These are phyloP conservation scores for Zelopaecilomyces penicillatus DNA, from an alignment of 2,329 filamentous ascomycete genomes.

Conservation along the genomic window DNA sequence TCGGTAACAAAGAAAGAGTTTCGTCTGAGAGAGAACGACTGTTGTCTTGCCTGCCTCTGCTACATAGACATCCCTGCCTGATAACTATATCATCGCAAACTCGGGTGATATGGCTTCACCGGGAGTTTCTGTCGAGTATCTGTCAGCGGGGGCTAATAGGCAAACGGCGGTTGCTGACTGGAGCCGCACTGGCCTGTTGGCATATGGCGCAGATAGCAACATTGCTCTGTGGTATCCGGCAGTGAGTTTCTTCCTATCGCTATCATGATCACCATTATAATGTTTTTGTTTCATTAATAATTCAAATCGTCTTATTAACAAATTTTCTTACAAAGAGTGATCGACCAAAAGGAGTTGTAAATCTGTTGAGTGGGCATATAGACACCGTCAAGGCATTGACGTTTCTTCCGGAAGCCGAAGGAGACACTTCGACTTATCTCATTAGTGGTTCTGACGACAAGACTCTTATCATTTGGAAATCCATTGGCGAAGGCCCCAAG, in stretches of 20 bases:
- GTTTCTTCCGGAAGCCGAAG: slow-evolving; percentile 52
- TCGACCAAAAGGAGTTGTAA: slow-evolving; percentile 48
- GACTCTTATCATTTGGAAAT: slow-evolving; percentile 63
- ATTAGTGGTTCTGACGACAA: slow-evolving; percentile 78
- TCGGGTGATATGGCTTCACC: slow-evolving; percentile 19
- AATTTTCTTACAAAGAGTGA: slow-evolving; percentile 21
- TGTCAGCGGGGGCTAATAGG: slow-evolving; percentile 80
- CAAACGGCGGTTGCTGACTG: slow-evolving; percentile 88
- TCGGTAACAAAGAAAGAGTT: too few species aligned
- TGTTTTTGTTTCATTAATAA: too few species aligned
- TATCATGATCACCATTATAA: not conserved
- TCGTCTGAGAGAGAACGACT: not conserved
- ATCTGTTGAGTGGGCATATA: slow-evolving; percentile 66
- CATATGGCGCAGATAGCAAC: slow-evolving; percentile 83
- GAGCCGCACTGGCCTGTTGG: slow-evolving; percentile 64
- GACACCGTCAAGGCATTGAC: slow-evolving; percentile 76
- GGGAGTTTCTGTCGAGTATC: slow-evolving; percentile 37
- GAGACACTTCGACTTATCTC: slow-evolving; percentile 46
- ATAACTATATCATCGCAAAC: slow-evolving; percentile 7
- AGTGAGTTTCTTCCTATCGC: slow-evolving; percentile 40
- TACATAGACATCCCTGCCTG: not conserved
- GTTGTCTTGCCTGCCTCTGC: slow-evolving; percentile 9
- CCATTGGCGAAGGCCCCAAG: slow-evolving; percentile 15
- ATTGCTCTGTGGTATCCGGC: slow-evolving; percentile 79
- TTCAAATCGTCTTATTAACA: not conserved